Evolutionary conservation across 768 basidiomycete species (phyloP).

Genomic region (Coprinopsis sp.): DNA sequence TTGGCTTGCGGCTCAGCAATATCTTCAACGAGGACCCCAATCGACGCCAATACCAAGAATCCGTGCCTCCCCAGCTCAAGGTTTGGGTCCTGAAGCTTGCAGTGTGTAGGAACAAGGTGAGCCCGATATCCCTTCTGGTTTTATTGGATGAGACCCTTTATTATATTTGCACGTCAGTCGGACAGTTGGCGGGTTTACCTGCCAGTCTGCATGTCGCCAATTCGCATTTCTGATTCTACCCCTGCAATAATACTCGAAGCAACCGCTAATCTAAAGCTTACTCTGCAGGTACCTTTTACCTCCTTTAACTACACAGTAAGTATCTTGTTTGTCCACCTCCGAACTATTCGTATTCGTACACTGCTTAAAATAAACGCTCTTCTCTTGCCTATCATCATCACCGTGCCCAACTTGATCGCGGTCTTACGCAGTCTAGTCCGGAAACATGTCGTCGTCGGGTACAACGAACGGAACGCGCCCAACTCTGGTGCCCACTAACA

Average conservation of each 20-base stretch:
- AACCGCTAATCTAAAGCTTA: too few relatives aligned
- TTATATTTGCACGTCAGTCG: constrained; percentile 13
- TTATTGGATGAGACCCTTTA: not conserved
- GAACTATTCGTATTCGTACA: too few relatives aligned
- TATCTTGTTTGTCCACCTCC: too few relatives aligned
- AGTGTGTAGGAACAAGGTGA: not conserved
- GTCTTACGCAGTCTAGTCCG: not conserved
- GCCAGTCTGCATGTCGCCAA: constrained; percentile 3
- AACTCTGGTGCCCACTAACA: constrained; percentile 75
- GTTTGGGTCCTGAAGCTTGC: not conserved
- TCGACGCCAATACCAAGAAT: not conserved
- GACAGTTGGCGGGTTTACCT: not conserved
- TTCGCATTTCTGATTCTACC: constrained; percentile 9
- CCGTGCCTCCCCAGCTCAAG: not conserved
- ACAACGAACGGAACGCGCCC: constrained; percentile 20
- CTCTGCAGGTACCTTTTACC: too few relatives aligned
- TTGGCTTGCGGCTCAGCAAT: too few relatives aligned
- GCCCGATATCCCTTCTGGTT: not conserved
- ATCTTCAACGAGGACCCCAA: too few relatives aligned
- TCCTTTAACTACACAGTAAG: too few relatives aligned
- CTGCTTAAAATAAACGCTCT: too few relatives aligned
- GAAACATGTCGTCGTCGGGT: not conserved
- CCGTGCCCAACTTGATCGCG: not conserved
- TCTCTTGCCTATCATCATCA: not conserved
- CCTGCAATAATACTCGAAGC: not conserved